Evolutionary conservation across 1,139 yeast genomes (phyloP).

Genomic region (Scheffersomyces lignicola): DNA sequence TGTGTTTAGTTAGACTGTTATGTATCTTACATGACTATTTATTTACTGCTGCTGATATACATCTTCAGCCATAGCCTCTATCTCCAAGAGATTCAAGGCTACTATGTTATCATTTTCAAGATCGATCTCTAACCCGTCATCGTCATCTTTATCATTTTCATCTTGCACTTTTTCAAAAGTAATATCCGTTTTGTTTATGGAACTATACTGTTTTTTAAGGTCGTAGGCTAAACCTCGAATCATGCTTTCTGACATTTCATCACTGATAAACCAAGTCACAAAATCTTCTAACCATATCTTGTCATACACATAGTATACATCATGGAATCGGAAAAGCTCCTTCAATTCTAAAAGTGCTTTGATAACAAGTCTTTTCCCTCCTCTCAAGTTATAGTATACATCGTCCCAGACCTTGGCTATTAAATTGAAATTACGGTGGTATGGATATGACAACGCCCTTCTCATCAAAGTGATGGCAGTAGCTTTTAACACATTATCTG

Average conservation of each 20-base stretch:
- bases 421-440: conserved; percentile 70
- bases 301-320: conserved; percentile 85
- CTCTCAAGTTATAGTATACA: conserved; percentile 61
- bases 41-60: conserved; percentile 34
- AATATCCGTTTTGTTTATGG: conserved; percentile 26
- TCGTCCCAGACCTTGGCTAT: conserved; percentile 71
- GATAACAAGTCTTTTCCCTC: conserved; percentile 69
- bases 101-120: conserved; percentile 38
- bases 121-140: conserved; percentile 21
- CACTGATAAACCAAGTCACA: conserved; percentile 73
- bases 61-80: conserved; percentile 57
- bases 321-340: conserved; percentile 80
- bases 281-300: conserved; percentile 79
- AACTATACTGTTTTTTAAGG: conserved; percentile 36
- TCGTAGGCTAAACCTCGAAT: conserved; percentile 70
- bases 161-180: conserved; percentile 39
- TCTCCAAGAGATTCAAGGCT: conserved; percentile 44
- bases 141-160: conserved; percentile 16
- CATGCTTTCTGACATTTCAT: conserved; percentile 47
- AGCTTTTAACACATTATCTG: conserved; percentile 41
- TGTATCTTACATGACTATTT: conserved; percentile 5
- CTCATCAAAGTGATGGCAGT: conserved; percentile 62
- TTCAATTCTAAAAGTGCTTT: conserved; percentile 58
- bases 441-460: conserved; percentile 76
- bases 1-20: not conserved